These are phyloP conservation scores for Lanmaoa rubissima DNA, from an alignment of 768 basidiomycete species.

Conservation along the genomic window DNA sequence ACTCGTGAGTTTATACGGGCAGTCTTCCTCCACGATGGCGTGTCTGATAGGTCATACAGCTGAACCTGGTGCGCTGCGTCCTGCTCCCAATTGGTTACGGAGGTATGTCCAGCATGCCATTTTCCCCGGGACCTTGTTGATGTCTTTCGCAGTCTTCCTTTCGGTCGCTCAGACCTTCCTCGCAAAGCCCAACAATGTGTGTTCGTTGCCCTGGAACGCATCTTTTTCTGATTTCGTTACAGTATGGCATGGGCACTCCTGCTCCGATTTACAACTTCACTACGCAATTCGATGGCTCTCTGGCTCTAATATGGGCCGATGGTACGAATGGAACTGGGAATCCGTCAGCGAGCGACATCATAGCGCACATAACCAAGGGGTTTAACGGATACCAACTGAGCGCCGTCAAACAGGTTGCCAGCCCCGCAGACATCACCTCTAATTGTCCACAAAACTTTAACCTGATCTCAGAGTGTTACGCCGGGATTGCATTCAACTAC, in stretches of 20 bases:
- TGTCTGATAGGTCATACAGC: constrained; percentile 31
- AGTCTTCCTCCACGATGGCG: not conserved
- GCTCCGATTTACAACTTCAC: constrained; percentile 47
- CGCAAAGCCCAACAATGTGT: constrained; percentile 54
- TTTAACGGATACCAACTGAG: constrained; percentile 48
- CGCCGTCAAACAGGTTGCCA: constrained; percentile 48
- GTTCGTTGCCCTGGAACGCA: constrained; percentile 15
- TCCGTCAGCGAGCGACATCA: constrained; percentile 59
- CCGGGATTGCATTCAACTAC: constrained; percentile 59
- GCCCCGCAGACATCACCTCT: constrained; percentile 47
- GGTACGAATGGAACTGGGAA: constrained; percentile 53
- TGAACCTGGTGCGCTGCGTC: constrained; percentile 61
- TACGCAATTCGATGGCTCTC: constrained; percentile 51
- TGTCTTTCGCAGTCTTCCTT: constrained; percentile 44
- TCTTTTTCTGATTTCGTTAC: not conserved
- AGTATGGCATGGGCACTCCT: constrained; percentile 67
- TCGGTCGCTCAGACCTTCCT: constrained; percentile 63
- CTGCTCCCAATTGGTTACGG: constrained; percentile 65
- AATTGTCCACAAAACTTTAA: constrained; percentile 77
- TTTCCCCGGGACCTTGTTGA: not conserved
- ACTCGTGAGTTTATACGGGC: constrained; percentile 42
- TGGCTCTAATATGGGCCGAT: constrained; percentile 65
- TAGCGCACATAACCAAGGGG: constrained; percentile 52
- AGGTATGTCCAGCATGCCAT: constrained; percentile 6
- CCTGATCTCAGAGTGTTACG: constrained; percentile 65